phyloP scores from a whole-genome alignment of 305 asterid species.

The Lippia alba region DNA sequence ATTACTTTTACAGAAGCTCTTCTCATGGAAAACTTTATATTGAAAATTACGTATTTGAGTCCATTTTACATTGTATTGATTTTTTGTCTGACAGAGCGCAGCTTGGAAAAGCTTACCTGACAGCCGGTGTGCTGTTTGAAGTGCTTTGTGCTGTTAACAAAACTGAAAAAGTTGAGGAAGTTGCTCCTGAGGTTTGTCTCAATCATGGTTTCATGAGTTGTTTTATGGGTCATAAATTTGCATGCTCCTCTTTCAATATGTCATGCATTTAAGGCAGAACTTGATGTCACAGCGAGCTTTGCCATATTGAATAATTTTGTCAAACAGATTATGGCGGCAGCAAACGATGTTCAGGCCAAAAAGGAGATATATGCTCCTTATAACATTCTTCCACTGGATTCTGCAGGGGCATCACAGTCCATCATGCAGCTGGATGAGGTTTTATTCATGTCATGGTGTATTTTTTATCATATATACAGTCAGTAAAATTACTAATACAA shows the following conservation, averaged over 20 bases:
- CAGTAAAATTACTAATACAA: conserved; percentile 16
- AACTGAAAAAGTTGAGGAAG: conserved; percentile 82
- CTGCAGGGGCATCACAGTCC: conserved; percentile 81
- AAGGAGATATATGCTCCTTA: conserved; percentile 56
- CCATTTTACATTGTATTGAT: conserved; percentile 25
- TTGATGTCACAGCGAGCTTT: conserved; percentile 29
- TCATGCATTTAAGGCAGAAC: conserved; percentile 25
- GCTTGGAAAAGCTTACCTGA: conserved; percentile 88
- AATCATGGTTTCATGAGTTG: neutral
- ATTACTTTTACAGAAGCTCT: conserved; percentile 22
- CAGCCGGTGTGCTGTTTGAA: conserved; percentile 87
- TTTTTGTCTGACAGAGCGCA: conserved; percentile 62
- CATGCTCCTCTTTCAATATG: conserved; percentile 4
- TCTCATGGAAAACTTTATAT: conserved; percentile 21
- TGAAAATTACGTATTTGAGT: conserved; percentile 4
- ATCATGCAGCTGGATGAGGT: conserved; percentile 93
- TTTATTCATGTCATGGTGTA: conserved; percentile 2
- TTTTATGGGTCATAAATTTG: conserved; percentile 8
- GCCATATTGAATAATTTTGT: conserved; percentile 21
- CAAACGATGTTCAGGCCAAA: conserved; percentile 54
- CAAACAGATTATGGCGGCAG: conserved; percentile 55
- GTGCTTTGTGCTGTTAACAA: conserved; percentile 88
- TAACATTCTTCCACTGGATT: conserved; percentile 82
- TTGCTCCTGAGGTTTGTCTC: conserved; percentile 74
- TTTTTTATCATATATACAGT: conserved; percentile 10